Percentiles rank a stretch among this genome's conserved stretches.
These are phyloP conservation scores for Dothideomycetes sp. DNA, from an alignment of 2,329 filamentous ascomycete species.

Conservation along the genomic window DNA sequence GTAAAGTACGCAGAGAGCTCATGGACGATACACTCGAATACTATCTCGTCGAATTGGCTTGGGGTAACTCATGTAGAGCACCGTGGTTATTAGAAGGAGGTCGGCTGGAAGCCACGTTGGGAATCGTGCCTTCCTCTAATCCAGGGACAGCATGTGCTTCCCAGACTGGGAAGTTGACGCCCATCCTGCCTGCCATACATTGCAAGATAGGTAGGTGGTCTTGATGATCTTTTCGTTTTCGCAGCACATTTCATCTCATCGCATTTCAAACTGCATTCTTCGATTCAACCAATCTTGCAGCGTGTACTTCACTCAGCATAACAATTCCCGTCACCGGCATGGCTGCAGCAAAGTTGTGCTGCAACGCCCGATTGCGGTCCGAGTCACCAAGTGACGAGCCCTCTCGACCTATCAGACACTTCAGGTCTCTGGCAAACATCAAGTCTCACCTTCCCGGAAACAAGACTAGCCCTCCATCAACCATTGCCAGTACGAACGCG, in stretches of 20 bases:
- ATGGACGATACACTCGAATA: no score
- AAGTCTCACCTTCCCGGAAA: conserved; percentile 5
- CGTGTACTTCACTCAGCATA: no score
- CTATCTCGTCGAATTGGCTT: no score
- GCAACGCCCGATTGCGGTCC: conserved; percentile 5
- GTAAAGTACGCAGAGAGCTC: no score
- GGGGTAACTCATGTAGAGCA: no score
- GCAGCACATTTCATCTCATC: neutral
- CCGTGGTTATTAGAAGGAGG: no score
- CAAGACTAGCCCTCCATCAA: neutral
- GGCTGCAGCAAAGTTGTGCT: conserved; percentile 14
- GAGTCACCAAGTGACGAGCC: conserved; percentile 11
- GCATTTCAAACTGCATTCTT: conserved; percentile 2
- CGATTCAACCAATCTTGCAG: neutral
- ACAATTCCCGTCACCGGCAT: neutral
- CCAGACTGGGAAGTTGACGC: conserved; percentile 1
- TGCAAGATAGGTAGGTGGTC: no score
- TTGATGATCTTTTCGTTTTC: neutral
- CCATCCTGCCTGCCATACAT: neutral
- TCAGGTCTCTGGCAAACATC: conserved; percentile 8
- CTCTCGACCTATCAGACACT: conserved; percentile 8
- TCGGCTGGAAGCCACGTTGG: no score
- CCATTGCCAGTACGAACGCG: neutral
- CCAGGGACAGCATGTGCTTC: neutral
- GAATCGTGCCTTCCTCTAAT: neutral